A percentile compares a stretch with the other conserved stretches of the same genome.
Conservation (phyloP, 139 green algal genomes). For the Auxenochlorella pyrenoidosa region DNA sequence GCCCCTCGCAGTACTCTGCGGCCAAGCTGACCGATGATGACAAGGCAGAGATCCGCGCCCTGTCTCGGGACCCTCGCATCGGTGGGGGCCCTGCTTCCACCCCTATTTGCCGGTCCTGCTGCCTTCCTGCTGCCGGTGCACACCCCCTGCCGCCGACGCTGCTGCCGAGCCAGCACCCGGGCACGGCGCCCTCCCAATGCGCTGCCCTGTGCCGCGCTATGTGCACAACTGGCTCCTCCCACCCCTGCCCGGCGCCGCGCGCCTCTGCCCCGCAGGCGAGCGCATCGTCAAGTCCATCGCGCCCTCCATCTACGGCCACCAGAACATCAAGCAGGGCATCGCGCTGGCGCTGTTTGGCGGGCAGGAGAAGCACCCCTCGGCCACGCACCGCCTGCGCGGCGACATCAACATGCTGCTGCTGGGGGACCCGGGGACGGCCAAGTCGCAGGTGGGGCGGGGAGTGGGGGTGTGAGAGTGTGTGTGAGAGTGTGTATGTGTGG, state of each 20-base stretch:
- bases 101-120: background rate
- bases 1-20: slow-evolving; percentile 62
- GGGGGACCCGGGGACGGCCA: slow-evolving; percentile 87
- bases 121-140: background rate
- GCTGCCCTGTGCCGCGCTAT: too few species aligned
- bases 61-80: slow-evolving; percentile 84
- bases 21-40: slow-evolving; percentile 94
- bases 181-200: too few species aligned
- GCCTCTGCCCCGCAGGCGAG: slow-evolving; percentile 54
- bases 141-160: background rate
- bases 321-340: slow-evolving; percentile 96
- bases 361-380: slow-evolving; percentile 78
- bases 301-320: slow-evolving; percentile 98
- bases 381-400: slow-evolving; percentile 83
- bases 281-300: slow-evolving; percentile 96
- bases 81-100: slow-evolving; percentile 43
- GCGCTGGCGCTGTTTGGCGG: slow-evolving; percentile 96
- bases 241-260: background rate
- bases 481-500: too few species aligned
- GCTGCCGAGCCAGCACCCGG: background rate
- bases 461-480: too few species aligned
- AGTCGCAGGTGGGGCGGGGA: slow-evolving; percentile 23
- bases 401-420: slow-evolving; percentile 99
- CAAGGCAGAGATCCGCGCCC: slow-evolving; percentile 77
- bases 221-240: too few species aligned